Evolutionary conservation across 2,329 filamentous ascomycete genomes (phyloP).

Genomic region (Aspergillus sp.): DNA sequence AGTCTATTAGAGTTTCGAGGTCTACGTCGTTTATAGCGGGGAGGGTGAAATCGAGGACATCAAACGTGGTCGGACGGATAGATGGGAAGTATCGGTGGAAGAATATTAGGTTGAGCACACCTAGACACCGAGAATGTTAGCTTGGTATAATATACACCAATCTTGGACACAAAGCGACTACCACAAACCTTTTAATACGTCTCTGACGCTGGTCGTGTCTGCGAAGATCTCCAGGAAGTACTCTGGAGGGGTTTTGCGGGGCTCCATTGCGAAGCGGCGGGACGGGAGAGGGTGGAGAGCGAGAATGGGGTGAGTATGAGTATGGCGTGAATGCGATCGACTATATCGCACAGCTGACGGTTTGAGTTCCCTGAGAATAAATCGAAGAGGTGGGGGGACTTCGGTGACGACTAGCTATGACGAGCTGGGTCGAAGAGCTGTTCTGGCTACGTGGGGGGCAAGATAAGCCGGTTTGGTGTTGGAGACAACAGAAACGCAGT

Average conservation of each 20-base stretch:
- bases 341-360: neutral
- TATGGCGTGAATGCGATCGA: neutral
- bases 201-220: constrained; percentile 83
- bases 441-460: constrained; percentile 11
- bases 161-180: neutral
- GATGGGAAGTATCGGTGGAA: constrained; percentile 97
- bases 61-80: constrained; percentile 76
- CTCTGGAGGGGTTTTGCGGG: constrained; percentile 69
- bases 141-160: neutral
- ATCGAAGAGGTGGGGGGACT: neutral
- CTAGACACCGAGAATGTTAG: constrained; percentile 46
- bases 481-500: constrained; percentile 4
- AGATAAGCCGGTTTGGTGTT: constrained; percentile 11
- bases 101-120: constrained; percentile 94
- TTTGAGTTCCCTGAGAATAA: neutral
- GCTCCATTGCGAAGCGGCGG: constrained; percentile 53
- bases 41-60: constrained; percentile 86
- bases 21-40: constrained; percentile 88
- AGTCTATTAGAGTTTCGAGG: constrained; percentile 90
- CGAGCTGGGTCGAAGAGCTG: constrained; percentile 16
- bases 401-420: constrained; percentile 19
- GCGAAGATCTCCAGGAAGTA: constrained; percentile 93
- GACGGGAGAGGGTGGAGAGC: neutral
- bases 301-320: neutral
- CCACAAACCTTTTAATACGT: constrained; percentile 80